Base-by-base conservation (phyloP, 371 early-diverging fungal genomes). In the Mucor racemosus region DNA sequence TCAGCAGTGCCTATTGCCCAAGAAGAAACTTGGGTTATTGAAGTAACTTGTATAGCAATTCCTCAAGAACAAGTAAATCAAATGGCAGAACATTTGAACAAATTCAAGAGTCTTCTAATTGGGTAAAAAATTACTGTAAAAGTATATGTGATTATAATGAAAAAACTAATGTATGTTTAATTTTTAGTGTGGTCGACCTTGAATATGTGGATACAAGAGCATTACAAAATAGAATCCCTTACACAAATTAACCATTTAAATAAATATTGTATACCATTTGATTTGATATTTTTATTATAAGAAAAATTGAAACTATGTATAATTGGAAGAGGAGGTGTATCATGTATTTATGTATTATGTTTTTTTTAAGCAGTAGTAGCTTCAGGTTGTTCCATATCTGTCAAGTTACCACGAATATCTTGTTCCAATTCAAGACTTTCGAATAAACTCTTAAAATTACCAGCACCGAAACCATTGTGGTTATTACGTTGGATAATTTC, bases 371-470 rank as follows among this genome's bases (percentile, higher is more conserved):
- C 74, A n/a, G n/a, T n/a, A 55, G 77, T 67, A 17, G 57, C 36
- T 19, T 74, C 68, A 11, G 61, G n/a, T n/a, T n/a, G 64, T 50
- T 76, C 73, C 75, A 77, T 79, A 57, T 84, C 84, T 9, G 84
- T 84, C 74, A 94, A 84, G 68, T 95, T 95, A 64, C 99, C 99
- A 65, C 99, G 92, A 58, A 88, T 79, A 13, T 85, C 93, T 83
- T 98, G 98, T 85, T 98, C 99, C 41, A 86, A 75, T 84, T 98
- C 99, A 58, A 98, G 90, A 42, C 94, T 87, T 81, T 96, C 97
- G 82, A 98, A 98, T 62, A 95, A 84, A 69, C 93, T 93, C 91
- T 97, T 95, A 87, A 98, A 98, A 87, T 98, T 98, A 61, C 99
- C 99, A 44, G 97, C 97, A 63, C 99, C 99, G 76, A 97, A 98